Evolutionary conservation across 2,329 filamentous ascomycete genomes (phyloP), one percentile per base, ranked within the genome.

Genomic region (Nemania serpens): DNA sequence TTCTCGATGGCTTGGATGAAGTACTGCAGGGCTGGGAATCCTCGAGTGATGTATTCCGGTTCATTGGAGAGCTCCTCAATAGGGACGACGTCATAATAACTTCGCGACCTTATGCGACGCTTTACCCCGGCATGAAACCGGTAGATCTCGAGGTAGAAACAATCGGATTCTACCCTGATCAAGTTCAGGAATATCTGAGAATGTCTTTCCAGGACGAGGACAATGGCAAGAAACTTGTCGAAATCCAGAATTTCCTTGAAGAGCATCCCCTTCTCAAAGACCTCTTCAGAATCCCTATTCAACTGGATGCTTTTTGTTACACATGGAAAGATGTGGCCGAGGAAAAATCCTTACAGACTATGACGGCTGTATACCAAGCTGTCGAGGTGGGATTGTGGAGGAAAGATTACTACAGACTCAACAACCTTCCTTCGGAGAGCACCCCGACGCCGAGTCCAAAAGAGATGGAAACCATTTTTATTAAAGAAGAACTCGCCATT

Each of bases 1-100:
- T 80, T 15, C 71, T 80, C 15, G 78, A 81, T 64, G 78, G 78
- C 4, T 57, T 79, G 15, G 78, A 81, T 58, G 78, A 81, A 71
- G 65, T 80, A 12, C 70, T 10, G 2, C 3, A 37, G 12, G 39
- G 4, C 10, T 11, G 18, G 12, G 51, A 45, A 11, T 2, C 6
- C 1, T 13, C 37, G 2, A 20, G n/a, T 13, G 1, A 13, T 51
- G 5, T 45, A n/a, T 54, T 34, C 41, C 3, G n/a, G 2, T 15
- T 54, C 22, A 7, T 54, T 10, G n/a, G 37, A 10, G 10, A 9
- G 2, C 51, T 54, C 22, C 17, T 54, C 68, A 68, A 72, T 12
- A 68, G 69, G 15, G 69, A 67, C 0, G 72, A 75, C 48, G 70
- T 77, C 7, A 76, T 81, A 48, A 69, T 80, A 29, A 80, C 77